Evolutionary conservation across 2,329 filamentous ascomycete species (phyloP).

Genomic region (Epichloe bromicola): DNA sequence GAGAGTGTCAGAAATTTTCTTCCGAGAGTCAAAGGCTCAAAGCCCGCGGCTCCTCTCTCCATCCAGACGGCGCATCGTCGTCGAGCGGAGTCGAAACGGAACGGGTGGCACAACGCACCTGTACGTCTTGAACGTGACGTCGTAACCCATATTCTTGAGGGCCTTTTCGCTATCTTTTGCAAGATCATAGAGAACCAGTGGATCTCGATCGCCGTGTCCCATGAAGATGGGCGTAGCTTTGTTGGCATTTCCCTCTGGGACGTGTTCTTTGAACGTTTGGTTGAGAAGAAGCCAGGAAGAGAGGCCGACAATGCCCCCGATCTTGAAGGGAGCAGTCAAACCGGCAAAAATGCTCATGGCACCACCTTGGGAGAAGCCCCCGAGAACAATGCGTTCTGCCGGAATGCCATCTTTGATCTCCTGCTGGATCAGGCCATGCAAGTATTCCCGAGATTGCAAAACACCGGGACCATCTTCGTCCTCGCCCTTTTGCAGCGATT

Average conservation of each 20-base stretch:
- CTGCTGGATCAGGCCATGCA: constrained; percentile 63
- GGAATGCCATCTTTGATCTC: constrained; percentile 72
- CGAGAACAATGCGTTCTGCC: constrained; percentile 68
- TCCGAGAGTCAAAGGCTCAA: neutral
- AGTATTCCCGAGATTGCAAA: constrained; percentile 41
- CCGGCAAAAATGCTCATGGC: constrained; percentile 73
- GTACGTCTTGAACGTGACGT: constrained; percentile 67
- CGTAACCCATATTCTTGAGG: constrained; percentile 56
- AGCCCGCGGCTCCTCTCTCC: neutral
- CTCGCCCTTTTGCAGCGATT: constrained; percentile 18
- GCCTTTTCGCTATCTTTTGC: constrained; percentile 54
- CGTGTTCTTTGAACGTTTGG: constrained; percentile 26
- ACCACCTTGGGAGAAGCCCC: constrained; percentile 77
- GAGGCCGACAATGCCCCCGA: constrained; percentile 74
- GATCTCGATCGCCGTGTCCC: constrained; percentile 73
- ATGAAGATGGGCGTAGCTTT: constrained; percentile 75
- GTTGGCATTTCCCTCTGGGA: constrained; percentile 28
- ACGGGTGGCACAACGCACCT: constrained; percentile 28
- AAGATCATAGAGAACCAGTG: constrained; percentile 55
- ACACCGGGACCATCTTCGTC: constrained; percentile 63
- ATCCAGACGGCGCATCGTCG: neutral
- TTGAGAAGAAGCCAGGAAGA: constrained; percentile 67
- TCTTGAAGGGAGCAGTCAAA: constrained; percentile 54
- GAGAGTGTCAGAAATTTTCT: neutral
- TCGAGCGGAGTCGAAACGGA: neutral